Evolutionary conservation across 2,329 filamentous ascomycete genomes (phyloP).

Genomic region (Arthrobotrys conoides): DNA sequence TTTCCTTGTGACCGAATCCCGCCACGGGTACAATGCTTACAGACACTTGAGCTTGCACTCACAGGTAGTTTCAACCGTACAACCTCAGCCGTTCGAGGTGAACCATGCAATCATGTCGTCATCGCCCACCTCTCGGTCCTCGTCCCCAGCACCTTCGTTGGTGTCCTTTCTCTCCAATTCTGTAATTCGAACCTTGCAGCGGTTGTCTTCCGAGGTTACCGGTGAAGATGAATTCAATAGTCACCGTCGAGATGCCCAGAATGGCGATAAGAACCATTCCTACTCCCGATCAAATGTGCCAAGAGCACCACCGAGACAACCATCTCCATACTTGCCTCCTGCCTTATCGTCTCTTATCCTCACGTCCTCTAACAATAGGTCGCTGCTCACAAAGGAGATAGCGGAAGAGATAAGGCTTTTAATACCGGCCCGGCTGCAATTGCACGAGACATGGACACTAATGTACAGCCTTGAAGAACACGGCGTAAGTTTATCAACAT

Average conservation of each 20-base stretch:
- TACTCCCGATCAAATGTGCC: conserved; percentile 4
- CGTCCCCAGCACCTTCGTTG: conserved; percentile 56
- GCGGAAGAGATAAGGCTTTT: conserved; percentile 95
- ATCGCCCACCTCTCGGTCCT: conserved; percentile 54
- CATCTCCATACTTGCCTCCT: conserved; percentile 52
- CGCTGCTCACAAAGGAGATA: conserved; percentile 78
- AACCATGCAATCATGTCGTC: conserved; percentile 59
- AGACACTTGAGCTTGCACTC: no score
- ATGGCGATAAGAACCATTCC: conserved; percentile 26
- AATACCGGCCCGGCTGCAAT: conserved; percentile 86
- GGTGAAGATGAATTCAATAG: conserved; percentile 57
- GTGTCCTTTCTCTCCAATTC: conserved; percentile 58
- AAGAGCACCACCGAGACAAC: conserved; percentile 46
- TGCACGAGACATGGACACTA: conserved; percentile 87
- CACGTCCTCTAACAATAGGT: conserved; percentile 16
- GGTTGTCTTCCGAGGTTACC: conserved; percentile 55
- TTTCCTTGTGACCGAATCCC: neutral
- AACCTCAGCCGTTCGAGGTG: conserved; percentile 7
- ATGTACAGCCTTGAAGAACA: conserved; percentile 93
- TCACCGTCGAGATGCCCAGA: conserved; percentile 49
- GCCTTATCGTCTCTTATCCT: conserved; percentile 44
- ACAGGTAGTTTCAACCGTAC: neutral
- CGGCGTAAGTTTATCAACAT: conserved; percentile 85
- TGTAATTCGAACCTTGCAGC: conserved; percentile 54
- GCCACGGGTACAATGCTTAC: neutral